These are phyloP conservation scores for Moniliophthora roreri DNA, from an alignment of 1,284 basidiomycete species.

Conservation along the genomic window DNA sequence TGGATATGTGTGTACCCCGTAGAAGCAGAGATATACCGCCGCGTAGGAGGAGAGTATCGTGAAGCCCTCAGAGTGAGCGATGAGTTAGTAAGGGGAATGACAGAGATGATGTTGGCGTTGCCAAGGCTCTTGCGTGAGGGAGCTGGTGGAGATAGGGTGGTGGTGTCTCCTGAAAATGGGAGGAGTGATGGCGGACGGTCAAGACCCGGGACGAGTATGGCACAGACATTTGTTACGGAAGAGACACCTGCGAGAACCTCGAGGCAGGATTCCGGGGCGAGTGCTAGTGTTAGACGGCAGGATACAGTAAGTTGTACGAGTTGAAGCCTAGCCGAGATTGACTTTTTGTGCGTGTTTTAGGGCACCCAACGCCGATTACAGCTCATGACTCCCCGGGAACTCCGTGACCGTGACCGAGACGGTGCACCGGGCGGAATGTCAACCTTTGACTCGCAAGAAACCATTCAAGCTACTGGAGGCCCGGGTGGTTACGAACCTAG, in stretches of 20 bases:
- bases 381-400: too few relatives aligned
- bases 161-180: not conserved
- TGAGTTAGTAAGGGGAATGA: slow-evolving; percentile 72
- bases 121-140: slow-evolving; percentile 15
- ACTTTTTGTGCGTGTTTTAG: too few relatives aligned
- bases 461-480: slow-evolving; percentile 36
- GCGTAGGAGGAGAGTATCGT: slow-evolving; percentile 66
- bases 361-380: too few relatives aligned
- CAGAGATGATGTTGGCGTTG: slow-evolving; percentile 56
- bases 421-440: slow-evolving; percentile 24
- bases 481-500: slow-evolving; percentile 61
- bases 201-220: slow-evolving; percentile 35
- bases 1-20: too few relatives aligned
- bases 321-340: slow-evolving; percentile 8
- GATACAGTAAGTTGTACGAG: slow-evolving; percentile 31
- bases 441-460: slow-evolving; percentile 43
- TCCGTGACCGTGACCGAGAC: too few relatives aligned
- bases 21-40: slow-evolving; percentile 61
- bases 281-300: too few relatives aligned
- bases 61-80: slow-evolving; percentile 71
- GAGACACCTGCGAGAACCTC: too few relatives aligned
- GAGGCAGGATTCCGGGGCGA: too few relatives aligned
- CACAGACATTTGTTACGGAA: too few relatives aligned
- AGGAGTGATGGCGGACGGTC: slow-evolving; percentile 18
- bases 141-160: not conserved